Percentiles rank a stretch among this genome's conserved stretches.
phyloP scores from a whole-genome alignment of 495 filamentous ascomycete genomes.

The Penicillium longicatenatum region DNA sequence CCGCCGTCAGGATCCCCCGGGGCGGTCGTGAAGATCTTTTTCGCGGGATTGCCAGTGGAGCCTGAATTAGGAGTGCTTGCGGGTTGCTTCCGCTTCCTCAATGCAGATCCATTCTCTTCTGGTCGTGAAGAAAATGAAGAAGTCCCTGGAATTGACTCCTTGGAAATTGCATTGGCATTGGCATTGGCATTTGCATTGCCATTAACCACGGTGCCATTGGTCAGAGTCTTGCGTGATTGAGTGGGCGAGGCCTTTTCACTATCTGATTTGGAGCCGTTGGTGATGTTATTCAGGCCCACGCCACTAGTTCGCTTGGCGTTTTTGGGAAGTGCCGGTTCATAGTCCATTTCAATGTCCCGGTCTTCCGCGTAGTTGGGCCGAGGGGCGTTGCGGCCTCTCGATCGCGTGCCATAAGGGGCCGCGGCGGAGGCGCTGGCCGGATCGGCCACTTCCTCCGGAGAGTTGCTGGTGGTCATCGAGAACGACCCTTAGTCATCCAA shows the following conservation, averaged over 20 bases:
- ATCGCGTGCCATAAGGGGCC: slow-evolving; percentile 92
- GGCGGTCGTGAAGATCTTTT: slow-evolving; percentile 49
- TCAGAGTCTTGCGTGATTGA: slow-evolving; percentile 46
- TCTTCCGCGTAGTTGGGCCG: slow-evolving; percentile 97
- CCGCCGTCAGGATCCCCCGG: slow-evolving; percentile 40
- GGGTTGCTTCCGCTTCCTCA: slow-evolving; percentile 83
- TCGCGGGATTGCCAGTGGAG: slow-evolving; percentile 37
- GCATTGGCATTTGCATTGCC: slow-evolving; percentile 16
- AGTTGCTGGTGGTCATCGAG: slow-evolving; percentile 55
- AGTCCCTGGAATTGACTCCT: slow-evolving; percentile 64
- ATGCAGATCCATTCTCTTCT: slow-evolving; percentile 40
- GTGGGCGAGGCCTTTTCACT: slow-evolving; percentile 45
- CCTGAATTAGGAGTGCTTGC: slow-evolving; percentile 47
- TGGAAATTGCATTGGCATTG: slow-evolving; percentile 25
- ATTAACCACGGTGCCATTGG: slow-evolving; percentile 38
- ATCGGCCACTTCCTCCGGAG: slow-evolving; percentile 45
- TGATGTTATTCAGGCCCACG: slow-evolving; percentile 25
- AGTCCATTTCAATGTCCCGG: slow-evolving; percentile 86
- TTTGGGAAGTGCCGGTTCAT: slow-evolving; percentile 55
- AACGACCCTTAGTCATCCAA: slow-evolving; percentile 43
- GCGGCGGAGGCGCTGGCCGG: slow-evolving; percentile 48
- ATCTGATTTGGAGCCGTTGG: slow-evolving; percentile 40
- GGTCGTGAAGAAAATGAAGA: slow-evolving; percentile 60
- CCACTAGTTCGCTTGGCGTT: slow-evolving; percentile 46
- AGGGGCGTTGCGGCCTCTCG: slow-evolving; percentile 82